These are phyloP conservation scores for Fusarium hostae DNA, from an alignment of 2,329 filamentous ascomycete species.

Conservation along the genomic window DNA sequence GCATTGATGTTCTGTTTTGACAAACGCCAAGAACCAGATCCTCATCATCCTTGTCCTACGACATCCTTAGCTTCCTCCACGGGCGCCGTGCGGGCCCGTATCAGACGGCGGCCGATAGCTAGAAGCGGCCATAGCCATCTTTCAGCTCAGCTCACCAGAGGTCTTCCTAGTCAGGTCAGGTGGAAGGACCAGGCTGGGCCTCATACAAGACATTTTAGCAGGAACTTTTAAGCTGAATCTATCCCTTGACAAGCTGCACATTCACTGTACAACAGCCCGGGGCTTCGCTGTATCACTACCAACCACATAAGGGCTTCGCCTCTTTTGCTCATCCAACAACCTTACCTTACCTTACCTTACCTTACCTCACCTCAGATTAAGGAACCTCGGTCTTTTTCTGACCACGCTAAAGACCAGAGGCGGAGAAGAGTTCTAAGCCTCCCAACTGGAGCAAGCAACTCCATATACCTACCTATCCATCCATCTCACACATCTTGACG, in stretches of 20 bases:
- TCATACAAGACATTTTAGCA: not conserved
- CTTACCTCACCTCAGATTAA: conserved; percentile 22
- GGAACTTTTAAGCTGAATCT: not conserved
- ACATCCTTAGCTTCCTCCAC: conserved; percentile 15
- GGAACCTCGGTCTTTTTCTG: conserved; percentile 13
- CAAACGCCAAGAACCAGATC: conserved; percentile 29
- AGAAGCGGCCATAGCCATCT: conserved; percentile 2
- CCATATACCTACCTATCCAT: conserved; percentile 14
- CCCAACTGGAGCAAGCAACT: conserved; percentile 9
- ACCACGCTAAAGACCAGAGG: conserved; percentile 20
- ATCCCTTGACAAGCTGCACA: conserved; percentile 1
- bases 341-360: too few species aligned
- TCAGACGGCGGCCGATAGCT: conserved; percentile 22
- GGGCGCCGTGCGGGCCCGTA: conserved; percentile 17
- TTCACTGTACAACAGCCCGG: not conserved
- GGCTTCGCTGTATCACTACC: not conserved
- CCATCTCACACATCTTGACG: conserved; percentile 9
- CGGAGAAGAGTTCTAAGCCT: conserved; percentile 36
- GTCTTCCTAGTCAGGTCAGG: conserved; percentile 10
- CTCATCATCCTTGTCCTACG: conserved; percentile 23
- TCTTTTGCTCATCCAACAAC: not conserved
- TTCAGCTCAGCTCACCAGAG: conserved; percentile 8
- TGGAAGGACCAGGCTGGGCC: conserved; percentile 11
- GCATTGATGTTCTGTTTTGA: not conserved
- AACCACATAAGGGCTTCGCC: conserved; percentile 22